A percentile compares a stretch with the other conserved stretches of the same genome.
Evolutionary conservation across 2,329 filamentous ascomycete species (phyloP).

Genomic region (Fusarium protoensiforme): DNA sequence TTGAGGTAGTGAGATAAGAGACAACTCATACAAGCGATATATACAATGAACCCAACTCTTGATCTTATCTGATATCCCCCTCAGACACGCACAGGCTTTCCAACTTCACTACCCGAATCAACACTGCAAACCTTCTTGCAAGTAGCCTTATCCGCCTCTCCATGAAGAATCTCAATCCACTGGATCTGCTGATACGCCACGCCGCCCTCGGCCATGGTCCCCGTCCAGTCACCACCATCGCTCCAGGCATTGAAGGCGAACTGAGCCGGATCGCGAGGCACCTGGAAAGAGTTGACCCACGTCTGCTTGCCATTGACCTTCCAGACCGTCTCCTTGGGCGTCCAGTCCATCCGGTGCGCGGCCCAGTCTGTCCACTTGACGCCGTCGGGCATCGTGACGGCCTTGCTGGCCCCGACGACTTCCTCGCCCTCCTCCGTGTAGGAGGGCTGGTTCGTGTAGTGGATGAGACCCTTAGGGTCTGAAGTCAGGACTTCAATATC

Average conservation of each 20-base stretch:
- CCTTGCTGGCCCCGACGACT: conserved; percentile 56
- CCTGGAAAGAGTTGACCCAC: conserved; percentile 63
- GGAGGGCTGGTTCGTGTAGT: conserved; percentile 70
- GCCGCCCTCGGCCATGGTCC: conserved; percentile 61
- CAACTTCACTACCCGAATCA: conserved; percentile 46
- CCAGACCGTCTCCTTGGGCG: conserved; percentile 63
- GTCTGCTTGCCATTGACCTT: conserved; percentile 61
- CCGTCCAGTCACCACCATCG: conserved; percentile 67
- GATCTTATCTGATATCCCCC: neutral
- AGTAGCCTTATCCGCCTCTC: conserved; percentile 43
- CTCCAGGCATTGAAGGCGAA: conserved; percentile 70
- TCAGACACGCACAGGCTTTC: conserved; percentile 50
- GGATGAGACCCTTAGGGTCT: conserved; percentile 53
- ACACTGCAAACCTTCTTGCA: conserved; percentile 39
- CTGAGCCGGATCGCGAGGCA: conserved; percentile 61
- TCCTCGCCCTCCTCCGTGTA: conserved; percentile 56
- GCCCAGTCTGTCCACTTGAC: conserved; percentile 64
- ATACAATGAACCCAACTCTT: neutral
- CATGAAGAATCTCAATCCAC: conserved; percentile 69
- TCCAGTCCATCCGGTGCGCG: conserved; percentile 69
- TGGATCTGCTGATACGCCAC: conserved; percentile 67
- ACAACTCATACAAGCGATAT: neutral
- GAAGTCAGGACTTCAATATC: conserved; percentile 63
- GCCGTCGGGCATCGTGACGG: conserved; percentile 55
- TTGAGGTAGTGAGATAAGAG: neutral